Percentiles rank a stretch among this genome's conserved stretches.
phyloP scores from a whole-genome alignment of 2,329 filamentous ascomycete genomes.

The Arthrobotrys conoides region DNA sequence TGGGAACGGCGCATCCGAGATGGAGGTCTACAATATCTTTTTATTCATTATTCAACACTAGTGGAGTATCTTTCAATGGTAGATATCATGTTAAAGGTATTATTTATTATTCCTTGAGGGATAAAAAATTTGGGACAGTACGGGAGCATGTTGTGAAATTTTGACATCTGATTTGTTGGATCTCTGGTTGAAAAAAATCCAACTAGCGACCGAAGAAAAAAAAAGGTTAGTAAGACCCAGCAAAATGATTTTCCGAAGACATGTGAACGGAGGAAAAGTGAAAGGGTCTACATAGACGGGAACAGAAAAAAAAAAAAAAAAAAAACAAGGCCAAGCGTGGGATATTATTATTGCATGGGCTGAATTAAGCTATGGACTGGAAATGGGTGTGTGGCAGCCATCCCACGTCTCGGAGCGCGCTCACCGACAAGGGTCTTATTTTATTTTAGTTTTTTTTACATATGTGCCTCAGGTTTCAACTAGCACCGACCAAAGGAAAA shows the following conservation, averaged over 20 bases:
- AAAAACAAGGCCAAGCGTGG: too few relatives aligned
- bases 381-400: slow-evolving; percentile 56
- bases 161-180: slow-evolving; percentile 37
- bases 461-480: slow-evolving; percentile 44
- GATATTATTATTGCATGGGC: too few relatives aligned
- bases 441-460: background rate
- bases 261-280: slow-evolving; percentile 54
- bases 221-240: slow-evolving; percentile 15
- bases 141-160: slow-evolving; percentile 22
- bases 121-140: background rate
- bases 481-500: slow-evolving; percentile 6
- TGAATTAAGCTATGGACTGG: slow-evolving; percentile 56
- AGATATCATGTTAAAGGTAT: too few relatives aligned
- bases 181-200: too few relatives aligned
- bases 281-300: slow-evolving; percentile 21
- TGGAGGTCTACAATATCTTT: slow-evolving; percentile 58
- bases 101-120: background rate
- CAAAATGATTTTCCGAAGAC: slow-evolving; percentile 54
- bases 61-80: too few relatives aligned
- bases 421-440: slow-evolving; percentile 28
- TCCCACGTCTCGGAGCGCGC: slow-evolving; percentile 33
- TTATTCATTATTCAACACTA: too few relatives aligned
- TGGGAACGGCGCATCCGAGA: slow-evolving; percentile 59
- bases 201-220: too few relatives aligned
- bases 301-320: background rate